Evolutionary conservation across 148 eudicot species (phyloP).

Genomic region (Fallopia convolvulus): DNA sequence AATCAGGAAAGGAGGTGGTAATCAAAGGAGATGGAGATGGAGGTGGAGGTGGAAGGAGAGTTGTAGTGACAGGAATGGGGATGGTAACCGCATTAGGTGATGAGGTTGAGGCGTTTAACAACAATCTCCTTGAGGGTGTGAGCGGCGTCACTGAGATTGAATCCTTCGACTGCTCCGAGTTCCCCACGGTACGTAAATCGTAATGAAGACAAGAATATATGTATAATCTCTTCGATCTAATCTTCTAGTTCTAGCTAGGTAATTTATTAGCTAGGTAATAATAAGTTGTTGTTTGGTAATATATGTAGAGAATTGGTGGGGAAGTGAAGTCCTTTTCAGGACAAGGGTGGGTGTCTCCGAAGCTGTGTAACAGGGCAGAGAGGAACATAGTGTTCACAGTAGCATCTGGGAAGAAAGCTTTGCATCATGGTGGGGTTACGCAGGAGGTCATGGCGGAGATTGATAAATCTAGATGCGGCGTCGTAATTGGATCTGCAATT

Average conservation of each 20-base stretch:
- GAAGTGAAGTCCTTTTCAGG: conserved; percentile 2
- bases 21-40: not conserved
- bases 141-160: not conserved
- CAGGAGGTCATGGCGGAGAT: not conserved
- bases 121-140: conserved; percentile 7
- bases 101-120: not conserved
- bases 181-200: not conserved
- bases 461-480: not conserved
- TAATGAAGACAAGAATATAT: no score
- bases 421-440: not conserved
- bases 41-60: not conserved
- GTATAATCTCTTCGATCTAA: no score
- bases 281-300: no score
- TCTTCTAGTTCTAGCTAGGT: no score
- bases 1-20: not conserved
- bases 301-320: not conserved
- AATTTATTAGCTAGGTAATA: no score
- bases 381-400: conserved; percentile 2
- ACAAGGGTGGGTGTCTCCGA: conserved; percentile 6
- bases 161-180: conserved; percentile 6
- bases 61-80: conserved; percentile 6
- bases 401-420: not conserved
- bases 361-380: not conserved
- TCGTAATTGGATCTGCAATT: conserved; percentile 1
- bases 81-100: conserved; percentile 2